These are phyloP conservation scores for Chaetoscypha palmicola DNA, from an alignment of 2,329 filamentous ascomycete species.

Conservation along the genomic window DNA sequence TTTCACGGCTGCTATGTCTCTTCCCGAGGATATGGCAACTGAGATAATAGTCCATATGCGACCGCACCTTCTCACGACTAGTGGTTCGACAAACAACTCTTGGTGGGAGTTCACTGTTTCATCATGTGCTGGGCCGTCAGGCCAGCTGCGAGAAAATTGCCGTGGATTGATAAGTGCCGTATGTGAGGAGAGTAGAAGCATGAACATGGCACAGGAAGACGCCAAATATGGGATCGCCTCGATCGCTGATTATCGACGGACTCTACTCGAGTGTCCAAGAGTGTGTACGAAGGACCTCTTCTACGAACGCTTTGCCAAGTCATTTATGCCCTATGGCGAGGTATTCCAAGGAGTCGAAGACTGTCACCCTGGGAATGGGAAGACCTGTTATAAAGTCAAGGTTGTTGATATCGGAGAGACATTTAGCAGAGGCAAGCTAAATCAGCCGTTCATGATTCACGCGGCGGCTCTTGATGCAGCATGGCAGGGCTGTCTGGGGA, in stretches of 20 bases:
- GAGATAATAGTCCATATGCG: not conserved
- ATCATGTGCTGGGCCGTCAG: not conserved
- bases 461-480: not conserved
- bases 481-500: not conserved
- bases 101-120: slow-evolving; percentile 3
- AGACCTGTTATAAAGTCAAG: not conserved
- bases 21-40: not conserved
- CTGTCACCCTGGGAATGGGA: not conserved
- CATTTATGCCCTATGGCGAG: not conserved
- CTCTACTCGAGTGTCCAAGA: not conserved
- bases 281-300: not conserved
- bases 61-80: not conserved
- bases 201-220: not conserved
- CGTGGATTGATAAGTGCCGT: not conserved
- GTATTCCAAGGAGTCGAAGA: not conserved
- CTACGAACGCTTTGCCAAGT: not conserved
- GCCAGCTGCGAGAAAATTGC: not conserved
- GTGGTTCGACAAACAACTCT: not conserved
- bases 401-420: not conserved
- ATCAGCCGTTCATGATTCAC: not conserved
- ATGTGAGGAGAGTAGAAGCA: not conserved
- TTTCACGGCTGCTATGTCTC: not conserved
- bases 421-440: not conserved
- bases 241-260: not conserved
- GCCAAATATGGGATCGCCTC: not conserved